Evolutionary conservation across 441 rosid genomes (phyloP).

Genomic region (Geranium incanum): DNA sequence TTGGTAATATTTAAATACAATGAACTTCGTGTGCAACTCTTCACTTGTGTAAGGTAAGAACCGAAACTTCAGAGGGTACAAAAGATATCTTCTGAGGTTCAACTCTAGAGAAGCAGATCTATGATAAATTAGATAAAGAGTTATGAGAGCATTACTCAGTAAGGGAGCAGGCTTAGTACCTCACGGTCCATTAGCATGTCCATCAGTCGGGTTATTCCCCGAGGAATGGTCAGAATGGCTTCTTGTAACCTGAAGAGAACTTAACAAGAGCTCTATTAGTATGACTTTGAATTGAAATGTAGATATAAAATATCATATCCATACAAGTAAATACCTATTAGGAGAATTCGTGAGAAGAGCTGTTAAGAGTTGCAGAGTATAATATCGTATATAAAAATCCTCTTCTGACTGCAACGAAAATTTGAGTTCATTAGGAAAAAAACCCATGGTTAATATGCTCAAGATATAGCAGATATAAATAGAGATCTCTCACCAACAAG

Average conservation of each 20-base stretch:
- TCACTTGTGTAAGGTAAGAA: no score
- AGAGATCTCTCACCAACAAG: conserved; percentile 62
- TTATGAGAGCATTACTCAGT: background rate
- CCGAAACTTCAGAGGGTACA: no score
- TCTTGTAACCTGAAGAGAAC: conserved; percentile 85
- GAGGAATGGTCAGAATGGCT: conserved; percentile 93
- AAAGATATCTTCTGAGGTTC: background rate
- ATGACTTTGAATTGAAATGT: conserved; percentile 18
- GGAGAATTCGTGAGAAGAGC: conserved; percentile 87
- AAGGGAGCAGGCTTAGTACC: conserved; percentile 36
- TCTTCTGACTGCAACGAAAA: conserved; percentile 69
- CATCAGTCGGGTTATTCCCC: conserved; percentile 95
- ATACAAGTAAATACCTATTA: conserved; percentile 51
- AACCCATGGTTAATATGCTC: background rate
- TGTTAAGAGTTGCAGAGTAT: conserved; percentile 88
- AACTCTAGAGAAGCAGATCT: background rate
- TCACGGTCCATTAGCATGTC: conserved; percentile 99
- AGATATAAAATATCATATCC: conserved; percentile 6
- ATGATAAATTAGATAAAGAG: background rate
- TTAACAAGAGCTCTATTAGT: conserved; percentile 25
- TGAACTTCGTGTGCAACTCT: no score
- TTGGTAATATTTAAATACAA: background rate
- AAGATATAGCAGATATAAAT: conserved; percentile 2
- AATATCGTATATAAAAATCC: conserved; percentile 89
- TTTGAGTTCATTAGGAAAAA: background rate